phyloP scores from a whole-genome alignment of 2,329 filamentous ascomycete species.

The Colletotrichum liaoningense region DNA sequence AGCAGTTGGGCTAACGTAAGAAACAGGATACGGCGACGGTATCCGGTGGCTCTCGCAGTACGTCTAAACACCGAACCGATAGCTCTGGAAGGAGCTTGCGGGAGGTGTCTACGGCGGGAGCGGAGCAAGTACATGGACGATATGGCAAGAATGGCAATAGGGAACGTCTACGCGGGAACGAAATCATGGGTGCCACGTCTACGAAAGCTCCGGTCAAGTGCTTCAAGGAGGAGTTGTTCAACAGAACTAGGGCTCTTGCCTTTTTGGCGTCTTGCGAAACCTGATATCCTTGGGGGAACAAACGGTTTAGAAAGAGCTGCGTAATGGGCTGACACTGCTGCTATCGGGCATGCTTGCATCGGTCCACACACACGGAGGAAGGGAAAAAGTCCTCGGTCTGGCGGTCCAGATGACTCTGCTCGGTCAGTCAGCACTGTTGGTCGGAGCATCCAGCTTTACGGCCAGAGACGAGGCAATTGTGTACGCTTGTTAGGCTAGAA shows the following conservation, averaged over 20 bases:
- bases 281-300: slow-evolving; percentile 10
- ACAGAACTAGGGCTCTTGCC: not conserved
- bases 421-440: not conserved
- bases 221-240: not conserved
- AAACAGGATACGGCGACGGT: slow-evolving; percentile 82
- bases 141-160: slow-evolving; percentile 18
- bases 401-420: not conserved
- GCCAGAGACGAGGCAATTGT: slow-evolving; percentile 19
- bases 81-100: slow-evolving; percentile 14
- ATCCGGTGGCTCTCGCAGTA: slow-evolving; percentile 95
- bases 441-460: slow-evolving; percentile 9
- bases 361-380: not conserved
- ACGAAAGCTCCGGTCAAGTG: slow-evolving; percentile 22
- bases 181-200: slow-evolving; percentile 24
- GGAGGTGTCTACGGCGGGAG: slow-evolving; percentile 28
- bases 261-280: not conserved
- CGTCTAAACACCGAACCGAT: slow-evolving; percentile 66
- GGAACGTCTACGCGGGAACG: slow-evolving; percentile 18
- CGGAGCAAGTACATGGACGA: slow-evolving; percentile 19
- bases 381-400: not conserved
- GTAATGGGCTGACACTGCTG: slow-evolving; percentile 20
- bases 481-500: slow-evolving; percentile 33
- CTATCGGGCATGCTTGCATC: slow-evolving; percentile 1
- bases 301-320: slow-evolving; percentile 7
- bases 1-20: slow-evolving; percentile 33